Conservation (phyloP, 2,329 filamentous ascomycete species). For the Hawksworthiomyces lignivorus region DNA sequence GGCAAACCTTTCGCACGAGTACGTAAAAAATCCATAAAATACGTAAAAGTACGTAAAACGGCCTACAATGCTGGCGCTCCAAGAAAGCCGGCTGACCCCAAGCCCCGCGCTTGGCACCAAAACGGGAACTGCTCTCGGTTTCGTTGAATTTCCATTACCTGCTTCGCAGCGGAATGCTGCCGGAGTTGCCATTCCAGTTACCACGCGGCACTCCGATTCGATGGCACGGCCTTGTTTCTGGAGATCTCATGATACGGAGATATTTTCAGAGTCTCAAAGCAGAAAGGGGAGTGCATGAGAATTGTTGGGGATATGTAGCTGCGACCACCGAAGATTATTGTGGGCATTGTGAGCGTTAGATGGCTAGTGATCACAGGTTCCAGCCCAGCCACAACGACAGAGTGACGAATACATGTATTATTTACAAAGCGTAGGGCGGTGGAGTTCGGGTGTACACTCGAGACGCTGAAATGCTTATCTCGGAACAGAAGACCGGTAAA, state of each 20-base stretch:
- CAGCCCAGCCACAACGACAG: too few relatives aligned
- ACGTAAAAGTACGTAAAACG: constrained; percentile 12
- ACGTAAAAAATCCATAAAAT: constrained; percentile 11
- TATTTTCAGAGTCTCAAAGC: neutral
- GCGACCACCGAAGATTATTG: too few relatives aligned
- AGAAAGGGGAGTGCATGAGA: too few relatives aligned
- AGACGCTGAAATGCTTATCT: too few relatives aligned
- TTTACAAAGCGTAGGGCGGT: too few relatives aligned
- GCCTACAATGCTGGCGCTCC: neutral
- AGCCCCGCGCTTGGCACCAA: constrained; percentile 12
- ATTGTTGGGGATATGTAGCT: too few relatives aligned
- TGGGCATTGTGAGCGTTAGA: too few relatives aligned
- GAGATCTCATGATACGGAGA: constrained; percentile 4
- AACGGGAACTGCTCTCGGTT: constrained; percentile 8
- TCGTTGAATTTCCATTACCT: constrained; percentile 22
- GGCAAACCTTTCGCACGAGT: constrained; percentile 6
- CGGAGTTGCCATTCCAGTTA: constrained; percentile 3
- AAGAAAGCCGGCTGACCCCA: constrained; percentile 17
- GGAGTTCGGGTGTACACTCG: too few relatives aligned
- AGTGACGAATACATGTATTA: too few relatives aligned
- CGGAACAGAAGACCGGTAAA: too few relatives aligned
- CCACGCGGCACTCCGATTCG: constrained; percentile 1
- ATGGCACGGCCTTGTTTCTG: neutral
- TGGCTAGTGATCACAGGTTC: too few relatives aligned
- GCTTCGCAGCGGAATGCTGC: constrained; percentile 16